Conservation (phyloP, 139 green algal genomes). For the Mesotaenium endlicherianum region DNA sequence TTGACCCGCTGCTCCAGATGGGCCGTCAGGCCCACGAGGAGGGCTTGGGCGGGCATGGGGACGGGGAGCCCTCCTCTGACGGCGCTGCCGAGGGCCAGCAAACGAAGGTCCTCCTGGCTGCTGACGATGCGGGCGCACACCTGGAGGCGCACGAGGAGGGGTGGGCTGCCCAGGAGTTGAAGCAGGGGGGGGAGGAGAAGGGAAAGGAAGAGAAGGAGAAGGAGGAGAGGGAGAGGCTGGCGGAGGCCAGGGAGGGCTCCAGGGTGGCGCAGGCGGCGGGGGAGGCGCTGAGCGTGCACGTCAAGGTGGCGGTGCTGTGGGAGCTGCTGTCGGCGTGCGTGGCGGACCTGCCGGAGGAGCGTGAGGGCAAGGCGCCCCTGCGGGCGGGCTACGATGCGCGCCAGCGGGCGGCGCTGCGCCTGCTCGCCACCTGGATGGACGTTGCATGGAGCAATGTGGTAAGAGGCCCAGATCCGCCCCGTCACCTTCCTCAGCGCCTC, state of each 20-base stretch:
- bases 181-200: neutral
- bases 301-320: neutral
- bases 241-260: neutral
- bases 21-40: too few relatives aligned
- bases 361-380: neutral
- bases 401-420: conserved; percentile 14
- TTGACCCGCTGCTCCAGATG: too few relatives aligned
- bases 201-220: neutral
- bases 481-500: too few relatives aligned
- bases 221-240: neutral
- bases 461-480: too few relatives aligned
- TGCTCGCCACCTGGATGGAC: conserved; percentile 19
- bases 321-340: conserved; percentile 18
- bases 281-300: neutral
- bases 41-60: too few relatives aligned
- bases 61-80: too few relatives aligned
- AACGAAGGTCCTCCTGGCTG: too few relatives aligned
- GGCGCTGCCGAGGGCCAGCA: too few relatives aligned
- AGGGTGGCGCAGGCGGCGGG: neutral
- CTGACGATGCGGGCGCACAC: too few relatives aligned
- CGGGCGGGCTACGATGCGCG: conserved; percentile 23
- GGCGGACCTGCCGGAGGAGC: neutral
- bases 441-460: conserved; percentile 30
- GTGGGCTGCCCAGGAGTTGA: neutral
- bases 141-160: conserved; percentile 7